Evolutionary conservation across 495 filamentous ascomycete genomes (phyloP).

Genomic region (Ramalina intermedia): DNA sequence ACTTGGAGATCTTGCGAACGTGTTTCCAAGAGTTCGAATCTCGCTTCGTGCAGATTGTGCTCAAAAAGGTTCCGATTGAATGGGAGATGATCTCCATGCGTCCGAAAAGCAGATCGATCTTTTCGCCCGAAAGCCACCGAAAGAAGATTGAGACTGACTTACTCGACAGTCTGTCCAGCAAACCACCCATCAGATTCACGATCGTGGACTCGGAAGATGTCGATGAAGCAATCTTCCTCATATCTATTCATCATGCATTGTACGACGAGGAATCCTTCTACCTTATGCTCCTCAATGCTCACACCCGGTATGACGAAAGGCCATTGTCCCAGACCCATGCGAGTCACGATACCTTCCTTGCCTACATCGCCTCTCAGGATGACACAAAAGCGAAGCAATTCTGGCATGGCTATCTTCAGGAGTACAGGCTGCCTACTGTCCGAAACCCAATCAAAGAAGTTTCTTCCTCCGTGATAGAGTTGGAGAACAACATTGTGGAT

Average conservation of each 20-base stretch:
- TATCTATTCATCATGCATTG: slow-evolving; percentile 48
- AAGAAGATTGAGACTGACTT: slow-evolving; percentile 14
- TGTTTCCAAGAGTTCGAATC: slow-evolving; percentile 41
- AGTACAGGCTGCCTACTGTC: slow-evolving; percentile 20
- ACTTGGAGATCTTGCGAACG: slow-evolving; percentile 58
- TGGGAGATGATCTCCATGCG: slow-evolving; percentile 14
- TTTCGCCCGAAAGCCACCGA: slow-evolving; percentile 3
- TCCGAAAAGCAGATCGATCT: slow-evolving; percentile 6
- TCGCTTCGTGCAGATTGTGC: slow-evolving; percentile 55
- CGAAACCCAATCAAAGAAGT: slow-evolving; percentile 2
- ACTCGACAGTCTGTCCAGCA: slow-evolving; percentile 13
- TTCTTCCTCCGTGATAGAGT: not conserved
- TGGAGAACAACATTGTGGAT: slow-evolving; percentile 12
- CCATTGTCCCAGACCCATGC: slow-evolving; percentile 13
- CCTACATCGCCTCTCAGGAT: slow-evolving; percentile 31
- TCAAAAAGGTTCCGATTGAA: slow-evolving; percentile 14
- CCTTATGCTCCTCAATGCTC: slow-evolving; percentile 46
- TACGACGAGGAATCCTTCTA: slow-evolving; percentile 76
- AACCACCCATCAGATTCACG: slow-evolving; percentile 18
- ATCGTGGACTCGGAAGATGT: slow-evolving; percentile 8
- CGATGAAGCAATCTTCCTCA: slow-evolving; percentile 13
- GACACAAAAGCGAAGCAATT: slow-evolving; percentile 42
- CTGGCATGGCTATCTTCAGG: slow-evolving; percentile 48
- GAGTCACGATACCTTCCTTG: slow-evolving; percentile 25
- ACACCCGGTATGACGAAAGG: slow-evolving; percentile 20